Percentiles rank a stretch among this genome's conserved stretches.
Conservation (phyloP, 2,329 filamentous ascomycete genomes). For the Fusarium multiceps region DNA sequence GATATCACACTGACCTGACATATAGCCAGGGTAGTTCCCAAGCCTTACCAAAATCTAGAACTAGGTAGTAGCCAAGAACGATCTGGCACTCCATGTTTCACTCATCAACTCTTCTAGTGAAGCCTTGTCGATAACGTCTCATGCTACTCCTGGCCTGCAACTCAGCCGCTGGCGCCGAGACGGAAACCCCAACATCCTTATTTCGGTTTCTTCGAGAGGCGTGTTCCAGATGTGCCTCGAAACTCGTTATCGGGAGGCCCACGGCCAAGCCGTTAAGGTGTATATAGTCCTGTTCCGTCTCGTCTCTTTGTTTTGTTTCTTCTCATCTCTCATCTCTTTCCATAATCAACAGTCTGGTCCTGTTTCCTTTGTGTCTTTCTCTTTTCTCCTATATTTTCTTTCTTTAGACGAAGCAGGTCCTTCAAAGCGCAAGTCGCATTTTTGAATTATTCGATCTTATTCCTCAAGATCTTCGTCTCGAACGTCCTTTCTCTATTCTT, state of each 20-base stretch:
- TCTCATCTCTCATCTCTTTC: slow-evolving; percentile 37
- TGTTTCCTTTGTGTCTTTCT: slow-evolving; percentile 45
- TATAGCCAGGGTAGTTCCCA: slow-evolving; percentile 23
- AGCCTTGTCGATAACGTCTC: slow-evolving; percentile 29
- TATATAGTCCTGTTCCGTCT: slow-evolving; percentile 51
- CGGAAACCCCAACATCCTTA: slow-evolving; percentile 40
- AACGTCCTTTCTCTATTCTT: slow-evolving; percentile 42
- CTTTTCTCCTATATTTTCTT: slow-evolving; percentile 42
- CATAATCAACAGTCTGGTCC: slow-evolving; percentile 41
- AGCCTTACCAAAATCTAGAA: slow-evolving; percentile 20
- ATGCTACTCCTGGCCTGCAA: slow-evolving; percentile 29
- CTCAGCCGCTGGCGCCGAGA: slow-evolving; percentile 31
- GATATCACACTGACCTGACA: slow-evolving; percentile 4
- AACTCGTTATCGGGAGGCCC: slow-evolving; percentile 18
- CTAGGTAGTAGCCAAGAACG: slow-evolving; percentile 15
- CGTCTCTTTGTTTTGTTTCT: slow-evolving; percentile 38
- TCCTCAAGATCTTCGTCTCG: slow-evolving; percentile 14
- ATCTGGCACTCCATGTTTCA: slow-evolving; percentile 36
- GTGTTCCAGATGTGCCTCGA: slow-evolving; percentile 46
- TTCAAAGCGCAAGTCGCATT: slow-evolving; percentile 49
- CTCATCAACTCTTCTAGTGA: slow-evolving; percentile 8
- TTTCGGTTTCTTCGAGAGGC: slow-evolving; percentile 15
- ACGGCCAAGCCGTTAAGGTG: slow-evolving; percentile 6
- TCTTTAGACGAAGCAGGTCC: slow-evolving; percentile 48
- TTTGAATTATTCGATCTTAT: slow-evolving; percentile 9